Conservation (phyloP, 2,329 filamentous ascomycete species). For the Cladosporium sp. region DNA sequence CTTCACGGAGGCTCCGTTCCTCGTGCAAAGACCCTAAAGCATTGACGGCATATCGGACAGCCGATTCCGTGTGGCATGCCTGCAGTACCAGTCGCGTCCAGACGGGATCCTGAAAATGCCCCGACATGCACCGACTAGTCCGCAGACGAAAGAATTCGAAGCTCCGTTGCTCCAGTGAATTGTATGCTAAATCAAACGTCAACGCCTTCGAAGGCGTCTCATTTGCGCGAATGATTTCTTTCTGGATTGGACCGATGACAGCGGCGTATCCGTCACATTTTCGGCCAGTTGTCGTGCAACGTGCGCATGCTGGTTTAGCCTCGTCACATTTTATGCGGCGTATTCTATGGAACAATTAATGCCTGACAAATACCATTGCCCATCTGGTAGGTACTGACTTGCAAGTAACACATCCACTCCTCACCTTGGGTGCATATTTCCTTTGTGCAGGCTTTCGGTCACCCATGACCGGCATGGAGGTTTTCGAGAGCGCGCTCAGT, state of each 20-base stretch:
- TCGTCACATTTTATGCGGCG: constrained; percentile 31
- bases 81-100: constrained; percentile 30
- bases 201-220: constrained; percentile 16
- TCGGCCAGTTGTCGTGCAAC: constrained; percentile 52
- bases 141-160: constrained; percentile 27
- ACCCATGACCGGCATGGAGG: constrained; percentile 1
- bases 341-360: constrained; percentile 34
- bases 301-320: constrained; percentile 47
- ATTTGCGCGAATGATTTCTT: constrained; percentile 13
- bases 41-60: constrained; percentile 29
- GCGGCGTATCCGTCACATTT: constrained; percentile 52
- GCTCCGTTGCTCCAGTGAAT: constrained; percentile 25
- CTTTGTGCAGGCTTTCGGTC: constrained; percentile 4
- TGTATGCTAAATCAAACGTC: constrained; percentile 19
- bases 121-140: constrained; percentile 25
- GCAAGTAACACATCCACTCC: constrained; percentile 50
- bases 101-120: constrained; percentile 28
- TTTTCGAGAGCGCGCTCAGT: not conserved
- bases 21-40: constrained; percentile 30
- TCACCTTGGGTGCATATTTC: constrained; percentile 15
- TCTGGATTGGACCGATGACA: constrained; percentile 13
- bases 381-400: constrained; percentile 42
- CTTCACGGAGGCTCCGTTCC: constrained; percentile 20
- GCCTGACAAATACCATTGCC: not conserved
- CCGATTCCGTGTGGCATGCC: constrained; percentile 27